These are phyloP conservation scores for Cercospora citrullina DNA, from an alignment of 2,329 filamentous ascomycete genomes.

Conservation along the genomic window DNA sequence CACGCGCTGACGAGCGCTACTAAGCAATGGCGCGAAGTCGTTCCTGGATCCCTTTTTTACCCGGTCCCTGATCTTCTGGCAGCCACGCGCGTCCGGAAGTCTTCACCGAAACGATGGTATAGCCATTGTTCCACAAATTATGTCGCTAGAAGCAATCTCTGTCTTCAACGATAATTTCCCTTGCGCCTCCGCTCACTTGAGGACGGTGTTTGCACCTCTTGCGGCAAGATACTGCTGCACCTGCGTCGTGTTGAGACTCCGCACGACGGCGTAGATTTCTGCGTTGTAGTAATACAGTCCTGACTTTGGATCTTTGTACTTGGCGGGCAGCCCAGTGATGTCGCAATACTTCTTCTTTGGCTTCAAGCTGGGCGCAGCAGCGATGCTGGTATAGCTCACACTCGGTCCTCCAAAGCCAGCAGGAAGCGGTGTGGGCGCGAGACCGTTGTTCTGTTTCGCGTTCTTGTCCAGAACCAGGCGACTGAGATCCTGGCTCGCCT, in stretches of 20 bases:
- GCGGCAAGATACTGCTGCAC: constrained; percentile 88
- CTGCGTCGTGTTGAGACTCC: constrained; percentile 75
- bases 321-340: constrained; percentile 86
- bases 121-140: constrained; percentile 4
- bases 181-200: constrained; percentile 64
- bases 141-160: constrained; percentile 13
- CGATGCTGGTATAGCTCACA: constrained; percentile 90
- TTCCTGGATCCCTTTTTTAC: constrained; percentile 8
- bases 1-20: constrained; percentile 3
- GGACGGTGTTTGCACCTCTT: constrained; percentile 84
- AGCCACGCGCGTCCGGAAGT: constrained; percentile 1
- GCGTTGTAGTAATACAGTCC: constrained; percentile 87
- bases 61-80: constrained; percentile 6
- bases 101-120: constrained; percentile 14
- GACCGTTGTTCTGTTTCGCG: constrained; percentile 40
- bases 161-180: constrained; percentile 8
- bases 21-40: constrained; percentile 15
- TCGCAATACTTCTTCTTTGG: constrained; percentile 89
- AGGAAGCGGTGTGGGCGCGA: constrained; percentile 20
- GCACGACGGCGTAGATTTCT: constrained; percentile 84
- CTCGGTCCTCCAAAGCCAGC: constrained; percentile 55
- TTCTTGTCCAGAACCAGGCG: constrained; percentile 88
- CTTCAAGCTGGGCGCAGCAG: constrained; percentile 83
- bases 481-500: constrained; percentile 81
- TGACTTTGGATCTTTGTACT: constrained; percentile 94